These are phyloP conservation scores for Ajuga chamaepitys DNA, from an alignment of 257 asterid species.

Conservation along the genomic window DNA sequence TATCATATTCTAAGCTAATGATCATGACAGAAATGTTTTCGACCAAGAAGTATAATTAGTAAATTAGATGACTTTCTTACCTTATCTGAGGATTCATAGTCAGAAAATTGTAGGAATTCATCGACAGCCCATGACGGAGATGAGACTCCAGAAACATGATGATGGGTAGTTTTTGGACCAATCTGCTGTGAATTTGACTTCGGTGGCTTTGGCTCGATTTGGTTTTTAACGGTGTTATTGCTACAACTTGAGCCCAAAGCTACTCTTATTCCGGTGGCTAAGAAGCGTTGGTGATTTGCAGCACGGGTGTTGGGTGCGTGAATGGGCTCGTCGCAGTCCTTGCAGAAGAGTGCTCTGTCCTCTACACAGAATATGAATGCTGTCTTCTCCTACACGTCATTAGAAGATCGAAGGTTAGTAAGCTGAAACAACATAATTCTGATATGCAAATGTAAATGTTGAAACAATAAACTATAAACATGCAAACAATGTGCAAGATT, in stretches of 20 bases:
- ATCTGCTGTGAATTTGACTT: slow-evolving; percentile 31
- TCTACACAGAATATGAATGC: slow-evolving; percentile 98
- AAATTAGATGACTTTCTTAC: slow-evolving; percentile 20
- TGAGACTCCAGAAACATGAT: slow-evolving; percentile 31
- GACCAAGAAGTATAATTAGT: not conserved
- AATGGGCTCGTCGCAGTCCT: slow-evolving; percentile 82
- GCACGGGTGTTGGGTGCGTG: slow-evolving; percentile 73
- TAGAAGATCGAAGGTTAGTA: not conserved
- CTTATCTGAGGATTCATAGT: slow-evolving; percentile 56
- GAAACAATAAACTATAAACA: too few relatives aligned
- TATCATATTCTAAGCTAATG: too few relatives aligned
- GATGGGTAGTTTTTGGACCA: slow-evolving; percentile 28
- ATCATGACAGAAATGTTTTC: not conserved
- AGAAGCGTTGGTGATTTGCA: slow-evolving; percentile 80
- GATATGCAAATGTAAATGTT: too few relatives aligned
- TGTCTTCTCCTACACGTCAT: slow-evolving; percentile 53
- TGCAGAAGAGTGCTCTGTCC: slow-evolving; percentile 94
- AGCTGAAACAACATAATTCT: not conserved
- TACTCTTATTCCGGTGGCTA: slow-evolving; percentile 95
- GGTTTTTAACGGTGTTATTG: slow-evolving; percentile 25
- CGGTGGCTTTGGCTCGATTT: slow-evolving; percentile 63
- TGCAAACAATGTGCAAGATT: too few relatives aligned
- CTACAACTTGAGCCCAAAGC: slow-evolving; percentile 55
- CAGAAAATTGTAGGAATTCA: slow-evolving; percentile 73
- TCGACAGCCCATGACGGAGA: slow-evolving; percentile 79